Evolutionary conservation across 1,284 basidiomycete genomes (phyloP), one percentile per base, ranked within the genome.

Genomic region (Malassezia brasiliensis): DNA sequence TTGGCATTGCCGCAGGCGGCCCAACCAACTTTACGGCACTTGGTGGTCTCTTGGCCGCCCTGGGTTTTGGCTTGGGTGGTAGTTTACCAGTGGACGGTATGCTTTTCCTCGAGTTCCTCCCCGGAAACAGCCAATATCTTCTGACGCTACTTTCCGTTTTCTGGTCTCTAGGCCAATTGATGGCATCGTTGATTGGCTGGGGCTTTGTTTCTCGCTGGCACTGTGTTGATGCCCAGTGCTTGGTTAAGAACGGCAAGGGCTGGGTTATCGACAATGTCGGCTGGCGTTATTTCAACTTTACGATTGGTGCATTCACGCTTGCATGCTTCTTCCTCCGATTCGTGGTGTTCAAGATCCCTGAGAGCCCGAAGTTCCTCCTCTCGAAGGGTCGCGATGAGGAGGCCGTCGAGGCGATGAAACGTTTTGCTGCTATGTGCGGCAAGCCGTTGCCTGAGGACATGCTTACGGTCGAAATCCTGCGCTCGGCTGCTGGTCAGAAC

Each of bases 11-110:
- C 1, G 63, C 56, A 20, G 72, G 71, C 37, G 70, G 53, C 17
- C 71, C 72, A 4, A 65, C 61, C 30, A 65, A 25, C 59, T 73
- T 72, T 54, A 56, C 65, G 45, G 67, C 59, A 35, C 63, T 74
- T 17, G 69, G 66, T 8, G 69, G 67, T 41, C 51, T 74, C 1
- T 51, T 74, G 1, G 69, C 68, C 17, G 65, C 62, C 25, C 57
- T 70, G 14, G 72, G 70, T 25, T 62, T 73, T 42, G 72, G 72
- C 39, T 61, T 74, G 19, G 72, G 72, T 8, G 70, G 72, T 20
- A 68, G 68, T 57, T 52, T 74, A 45, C 72, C 72, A 28, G 72
- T 74, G 25, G 72, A 74, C 56, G 72, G 72, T 14, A 73, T 72
- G 69, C 66, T 74, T 47, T 71, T 74, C 56, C 61, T 69, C 48